A percentile compares a stretch with the other conserved stretches of the same genome.
phyloP scores from a whole-genome alignment of 2,329 filamentous ascomycete genomes.

The Epichloe glyceriae region DNA sequence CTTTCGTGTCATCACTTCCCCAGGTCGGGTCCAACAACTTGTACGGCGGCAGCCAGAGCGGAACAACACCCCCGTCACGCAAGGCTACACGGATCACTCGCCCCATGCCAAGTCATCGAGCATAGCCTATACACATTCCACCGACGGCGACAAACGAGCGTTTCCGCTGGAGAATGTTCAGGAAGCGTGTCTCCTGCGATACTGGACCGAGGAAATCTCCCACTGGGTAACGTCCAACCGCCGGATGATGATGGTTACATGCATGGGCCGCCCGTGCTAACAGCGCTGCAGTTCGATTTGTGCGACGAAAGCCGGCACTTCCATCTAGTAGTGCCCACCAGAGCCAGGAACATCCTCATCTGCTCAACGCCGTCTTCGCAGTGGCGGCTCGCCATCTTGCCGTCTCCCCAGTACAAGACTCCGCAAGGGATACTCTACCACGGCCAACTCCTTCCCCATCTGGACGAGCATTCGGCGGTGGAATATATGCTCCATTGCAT shows the following conservation, averaged over 20 bases:
- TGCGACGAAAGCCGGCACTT: slow-evolving; percentile 28
- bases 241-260: background rate
- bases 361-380: slow-evolving; percentile 28
- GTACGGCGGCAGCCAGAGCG: background rate
- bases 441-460: slow-evolving; percentile 22
- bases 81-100: background rate
- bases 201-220: slow-evolving; percentile 27
- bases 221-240: slow-evolving; percentile 20
- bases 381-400: slow-evolving; percentile 26
- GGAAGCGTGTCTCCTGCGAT: slow-evolving; percentile 25
- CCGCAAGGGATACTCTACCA: slow-evolving; percentile 23
- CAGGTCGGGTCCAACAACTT: background rate
- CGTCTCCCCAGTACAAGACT: slow-evolving; percentile 25
- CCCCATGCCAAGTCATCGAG: background rate
- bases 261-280: background rate
- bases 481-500: slow-evolving; percentile 29
- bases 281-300: slow-evolving; percentile 21
- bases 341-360: slow-evolving; percentile 23
- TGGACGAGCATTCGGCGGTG: slow-evolving; percentile 24
- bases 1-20: background rate
- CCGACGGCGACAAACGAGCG: slow-evolving; percentile 2
- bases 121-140: background rate
- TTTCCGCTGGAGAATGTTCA: slow-evolving; percentile 23
- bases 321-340: slow-evolving; percentile 23
- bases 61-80: background rate